Conservation (phyloP, 768 basidiomycete species). For the Cantharellus anzutake region DNA sequence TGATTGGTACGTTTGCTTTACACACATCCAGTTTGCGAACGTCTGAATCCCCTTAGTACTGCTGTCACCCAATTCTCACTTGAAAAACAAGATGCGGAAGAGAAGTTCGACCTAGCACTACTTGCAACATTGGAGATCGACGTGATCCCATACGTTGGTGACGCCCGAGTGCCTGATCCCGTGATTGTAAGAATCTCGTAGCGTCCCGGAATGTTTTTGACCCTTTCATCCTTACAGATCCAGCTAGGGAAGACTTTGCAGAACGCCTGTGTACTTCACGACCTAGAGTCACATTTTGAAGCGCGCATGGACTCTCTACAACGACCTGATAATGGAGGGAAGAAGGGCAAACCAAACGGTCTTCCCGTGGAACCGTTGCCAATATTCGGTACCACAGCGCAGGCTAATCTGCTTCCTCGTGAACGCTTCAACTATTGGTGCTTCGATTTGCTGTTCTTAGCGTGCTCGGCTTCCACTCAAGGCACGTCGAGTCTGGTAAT, state of each 20-base stretch:
- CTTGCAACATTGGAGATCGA: slow-evolving; percentile 62
- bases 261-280: slow-evolving; percentile 49
- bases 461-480: slow-evolving; percentile 32
- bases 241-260: slow-evolving; percentile 54
- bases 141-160: slow-evolving; percentile 58
- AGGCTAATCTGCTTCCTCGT: slow-evolving; percentile 37
- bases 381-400: slow-evolving; percentile 36
- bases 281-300: slow-evolving; percentile 11
- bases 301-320: no score
- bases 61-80: slow-evolving; percentile 35
- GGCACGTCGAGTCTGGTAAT: not conserved
- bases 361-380: not conserved
- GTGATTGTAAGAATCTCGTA: slow-evolving; percentile 25
- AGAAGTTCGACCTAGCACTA: slow-evolving; percentile 72
- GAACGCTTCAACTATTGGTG: slow-evolving; percentile 90
- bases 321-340: no score
- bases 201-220: not conserved
- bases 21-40: not conserved
- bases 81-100: slow-evolving; percentile 53
- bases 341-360: no score
- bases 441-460: slow-evolving; percentile 65
- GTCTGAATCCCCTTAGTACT: slow-evolving; percentile 25
- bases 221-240: not conserved
- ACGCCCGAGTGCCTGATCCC: slow-evolving; percentile 46
- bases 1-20: slow-evolving; percentile 41